phyloP scores from a whole-genome alignment of 768 basidiomycete genomes.

The Leccinum obscurum region DNA sequence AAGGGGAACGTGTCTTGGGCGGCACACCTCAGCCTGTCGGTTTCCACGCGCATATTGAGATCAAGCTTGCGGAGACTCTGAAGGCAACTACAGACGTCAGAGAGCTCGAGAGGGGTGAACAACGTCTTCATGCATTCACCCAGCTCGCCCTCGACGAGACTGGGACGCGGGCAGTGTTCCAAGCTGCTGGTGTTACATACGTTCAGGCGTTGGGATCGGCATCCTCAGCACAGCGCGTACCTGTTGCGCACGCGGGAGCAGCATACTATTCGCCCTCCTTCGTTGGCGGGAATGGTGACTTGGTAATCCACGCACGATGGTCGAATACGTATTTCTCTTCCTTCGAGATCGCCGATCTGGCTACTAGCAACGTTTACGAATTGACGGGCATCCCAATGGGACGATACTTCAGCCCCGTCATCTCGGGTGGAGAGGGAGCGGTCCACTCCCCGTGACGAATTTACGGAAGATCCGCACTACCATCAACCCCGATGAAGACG shows the following conservation, averaged over 20 bases:
- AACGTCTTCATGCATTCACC: slow-evolving; percentile 62
- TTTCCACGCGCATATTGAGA: slow-evolving; percentile 64
- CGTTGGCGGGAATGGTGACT: slow-evolving; percentile 35
- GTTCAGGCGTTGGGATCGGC: slow-evolving; percentile 26
- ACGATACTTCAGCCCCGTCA: slow-evolving; percentile 59
- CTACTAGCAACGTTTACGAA: slow-evolving; percentile 44
- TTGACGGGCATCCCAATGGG: slow-evolving; percentile 61
- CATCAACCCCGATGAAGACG: slow-evolving; percentile 41
- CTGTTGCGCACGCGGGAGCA: slow-evolving; percentile 45
- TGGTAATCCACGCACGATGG: slow-evolving; percentile 69
- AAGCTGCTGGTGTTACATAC: slow-evolving; percentile 56
- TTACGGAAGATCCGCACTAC: slow-evolving; percentile 52
- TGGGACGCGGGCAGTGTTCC: slow-evolving; percentile 58
- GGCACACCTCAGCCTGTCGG: slow-evolving; percentile 48
- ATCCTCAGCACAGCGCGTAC: slow-evolving; percentile 40
- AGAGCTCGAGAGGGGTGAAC: slow-evolving; percentile 51
- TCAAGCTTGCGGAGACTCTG: slow-evolving; percentile 63
- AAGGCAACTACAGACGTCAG: slow-evolving; percentile 49
- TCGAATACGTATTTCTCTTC: slow-evolving; percentile 61
- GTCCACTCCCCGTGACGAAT: slow-evolving; percentile 44
- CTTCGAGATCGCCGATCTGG: slow-evolving; percentile 63
- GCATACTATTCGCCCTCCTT: slow-evolving; percentile 73
- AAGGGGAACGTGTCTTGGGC: slow-evolving; percentile 49
- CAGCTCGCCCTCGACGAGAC: slow-evolving; percentile 57
- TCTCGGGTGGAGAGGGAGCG: slow-evolving; percentile 45